Base-by-base conservation (phyloP, 352 stramenopile species). In the Albugo laibachii region DNA sequence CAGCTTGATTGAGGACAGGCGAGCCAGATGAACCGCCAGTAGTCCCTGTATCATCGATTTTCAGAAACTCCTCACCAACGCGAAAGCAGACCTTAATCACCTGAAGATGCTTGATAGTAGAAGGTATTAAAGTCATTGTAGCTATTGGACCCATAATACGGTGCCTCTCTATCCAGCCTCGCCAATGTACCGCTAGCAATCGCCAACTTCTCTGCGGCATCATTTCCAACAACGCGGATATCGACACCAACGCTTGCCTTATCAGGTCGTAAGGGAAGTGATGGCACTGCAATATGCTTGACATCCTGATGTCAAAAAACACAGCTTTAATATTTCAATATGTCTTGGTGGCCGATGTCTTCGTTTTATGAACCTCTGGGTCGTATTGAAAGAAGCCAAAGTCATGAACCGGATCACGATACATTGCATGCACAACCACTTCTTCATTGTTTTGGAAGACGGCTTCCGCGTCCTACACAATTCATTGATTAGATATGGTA, bases 91-190 rank as follows among this genome's bases (percentile, higher is more conserved):
- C 3, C 5, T 31, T 27, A 14, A 36, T 35, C 60, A 66, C 68
- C 69, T 13, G 79, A 92, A 16, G 79, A 89, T 36, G 84, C 83
- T 47, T 86, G 74, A 49, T 86, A 87, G 63, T 96, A 96, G 57
- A 96, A 96, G 41, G 83, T 96, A 59, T 94, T 94, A 46, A 93
- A 93, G 54, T 96, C 86, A 54, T 91, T 92, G 76, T 95, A 95
- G 49, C 66, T 89, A 54, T 91, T 89, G 47, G 58, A 81, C 6
- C 78, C 79, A 43, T 96, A 96, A 40, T 80, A 69, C 0, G 86
- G 86, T 4, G 81, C 78, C 14, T 93, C 81, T 5, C 86, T 83
- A 58, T 96, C 86, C 15, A 95, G 62, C 20, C 86, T 71, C 15
- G 86, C 83, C 13, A 96, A 59, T n/a, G 84, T 94, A 18, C 84